A percentile compares a stretch with the other conserved stretches of the same genome.
These are phyloP conservation scores for Pseudomonodictys pantanalensis DNA, from an alignment of 495 filamentous ascomycete genomes.

Conservation along the genomic window DNA sequence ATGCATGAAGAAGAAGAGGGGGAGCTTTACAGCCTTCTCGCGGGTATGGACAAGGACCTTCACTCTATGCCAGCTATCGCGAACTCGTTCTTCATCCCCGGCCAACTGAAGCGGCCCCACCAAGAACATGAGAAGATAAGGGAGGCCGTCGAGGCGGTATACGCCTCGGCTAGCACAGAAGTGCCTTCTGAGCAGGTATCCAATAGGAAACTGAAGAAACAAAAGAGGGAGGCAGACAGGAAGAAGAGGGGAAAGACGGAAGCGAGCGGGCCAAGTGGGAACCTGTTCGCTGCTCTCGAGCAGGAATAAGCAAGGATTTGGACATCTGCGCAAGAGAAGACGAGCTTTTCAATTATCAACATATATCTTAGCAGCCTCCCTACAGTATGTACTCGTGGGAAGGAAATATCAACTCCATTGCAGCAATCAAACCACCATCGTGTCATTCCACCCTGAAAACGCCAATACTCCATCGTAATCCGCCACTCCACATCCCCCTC, in stretches of 20 bases:
- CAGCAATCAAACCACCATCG: not conserved
- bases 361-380: no score
- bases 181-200: not conserved
- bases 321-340: no score
- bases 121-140: not conserved
- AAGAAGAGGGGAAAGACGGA: constrained; percentile 10
- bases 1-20: not conserved
- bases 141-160: constrained; percentile 7
- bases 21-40: not conserved
- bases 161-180: constrained; percentile 1
- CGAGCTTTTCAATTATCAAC: no score
- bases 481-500: not conserved
- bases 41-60: not conserved
- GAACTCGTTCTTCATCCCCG: constrained; percentile 6
- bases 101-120: not conserved
- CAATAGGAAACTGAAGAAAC: constrained; percentile 6
- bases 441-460: no score
- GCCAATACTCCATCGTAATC: not conserved
- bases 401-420: not conserved
- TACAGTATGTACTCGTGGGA: not conserved
- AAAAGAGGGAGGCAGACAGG: constrained; percentile 10
- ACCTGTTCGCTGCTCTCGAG: not conserved
- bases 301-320: no score
- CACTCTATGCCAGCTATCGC: constrained; percentile 5
- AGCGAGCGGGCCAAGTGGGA: not conserved